Base-by-base conservation (phyloP, 768 basidiomycete species). In the Tylopilus cervinicoccineus region DNA sequence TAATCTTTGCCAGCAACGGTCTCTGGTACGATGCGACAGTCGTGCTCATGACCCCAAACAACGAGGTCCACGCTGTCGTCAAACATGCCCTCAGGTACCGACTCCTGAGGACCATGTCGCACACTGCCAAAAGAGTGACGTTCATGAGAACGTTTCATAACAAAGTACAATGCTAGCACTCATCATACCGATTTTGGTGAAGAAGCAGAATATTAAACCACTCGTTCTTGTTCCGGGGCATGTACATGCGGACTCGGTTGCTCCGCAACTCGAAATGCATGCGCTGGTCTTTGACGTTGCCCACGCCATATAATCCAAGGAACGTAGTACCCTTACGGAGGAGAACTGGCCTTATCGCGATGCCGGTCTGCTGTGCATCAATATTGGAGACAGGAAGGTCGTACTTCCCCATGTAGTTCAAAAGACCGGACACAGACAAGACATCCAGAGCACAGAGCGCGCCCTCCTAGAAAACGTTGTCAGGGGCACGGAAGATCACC, bases 1-100 rank as follows among this genome's bases (percentile, higher is more conserved):
- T 99, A 99, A 14, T 78, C 78, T 66, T 95, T 94, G 12, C 90
- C 93, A 5, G 91, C 84, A 8, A 99, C 95, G 6, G 83, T 78
- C 60, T 96, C 92, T 1, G 96, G 95, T 2, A 82, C 73, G 45
- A 95, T 88, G 26, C 94, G 81, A 60, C 95, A 98, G 66, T 98
- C 96, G 63, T 99, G 96, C 66, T 99, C 96, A 65, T 99, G 96
- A 7, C 96, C 96, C 96, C 96, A 99, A 2, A 99, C 76, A 7
- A 99, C 90, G 14, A 99, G 77, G 58, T 97, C 83, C 29, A 97
- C 77, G 58, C 84, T 87, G 61, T 99, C 92, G 62, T 98, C 95
- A 57, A 99, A 99, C 83, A 97, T 88, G 51, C 88, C 88, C 60
- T 98, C 96, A 8, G 95, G 93, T 1, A 98, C 94, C 12, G 79